phyloP scores from a whole-genome alignment of 1,139 yeast genomes.

The Diutina rugosa region DNA sequence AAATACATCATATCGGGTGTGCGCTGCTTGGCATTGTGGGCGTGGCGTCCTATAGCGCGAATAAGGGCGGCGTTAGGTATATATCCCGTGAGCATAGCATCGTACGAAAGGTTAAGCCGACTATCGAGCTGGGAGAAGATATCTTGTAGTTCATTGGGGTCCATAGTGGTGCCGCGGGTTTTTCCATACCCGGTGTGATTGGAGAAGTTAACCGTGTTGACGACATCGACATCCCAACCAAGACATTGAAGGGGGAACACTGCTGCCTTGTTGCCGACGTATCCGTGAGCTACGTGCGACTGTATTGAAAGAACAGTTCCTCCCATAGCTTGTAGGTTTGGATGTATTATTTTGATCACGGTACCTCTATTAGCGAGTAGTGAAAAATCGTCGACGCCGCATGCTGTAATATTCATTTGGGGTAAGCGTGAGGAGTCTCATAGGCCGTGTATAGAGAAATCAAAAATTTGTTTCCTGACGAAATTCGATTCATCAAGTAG shows the following conservation, averaged over 20 bases:
- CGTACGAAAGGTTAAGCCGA: slow-evolving; percentile 7
- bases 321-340: neutral
- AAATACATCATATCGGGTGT: slow-evolving; percentile 34
- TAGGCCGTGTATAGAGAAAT: neutral
- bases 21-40: neutral
- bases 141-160: neutral
- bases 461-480: too few relatives aligned
- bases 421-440: neutral
- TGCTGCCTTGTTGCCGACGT: slow-evolving; percentile 73
- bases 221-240: slow-evolving; percentile 79
- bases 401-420: neutral
- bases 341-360: neutral
- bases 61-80: slow-evolving; percentile 12
- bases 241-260: slow-evolving; percentile 65
- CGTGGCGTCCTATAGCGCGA: neutral
- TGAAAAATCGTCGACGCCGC: neutral
- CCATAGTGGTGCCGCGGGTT: slow-evolving; percentile 3
- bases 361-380: neutral
- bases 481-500: too few relatives aligned
- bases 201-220: slow-evolving; percentile 70
- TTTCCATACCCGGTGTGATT: slow-evolving; percentile 75
- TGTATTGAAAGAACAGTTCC: slow-evolving; percentile 31
- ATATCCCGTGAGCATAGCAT: slow-evolving; percentile 23
- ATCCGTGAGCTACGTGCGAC: slow-evolving; percentile 81
- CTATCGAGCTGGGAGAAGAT: neutral